Evolutionary conservation across 768 basidiomycete species (phyloP), one percentile per base, ranked within the genome.

Genomic region (Rhizopogon vesiculosus): DNA sequence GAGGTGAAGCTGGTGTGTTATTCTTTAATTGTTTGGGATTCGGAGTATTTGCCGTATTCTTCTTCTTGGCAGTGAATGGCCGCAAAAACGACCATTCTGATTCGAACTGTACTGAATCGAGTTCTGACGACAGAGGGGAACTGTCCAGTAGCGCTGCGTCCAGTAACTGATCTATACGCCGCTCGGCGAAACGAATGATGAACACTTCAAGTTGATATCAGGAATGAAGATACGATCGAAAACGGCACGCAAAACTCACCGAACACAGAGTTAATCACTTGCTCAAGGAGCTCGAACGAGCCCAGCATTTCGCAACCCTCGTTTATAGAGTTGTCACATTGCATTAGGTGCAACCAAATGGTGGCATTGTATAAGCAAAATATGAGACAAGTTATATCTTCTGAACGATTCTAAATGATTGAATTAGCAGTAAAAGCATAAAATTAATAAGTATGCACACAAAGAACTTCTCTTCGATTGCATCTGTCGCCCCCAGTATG

Each of bases 331-430:
- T 82, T 81, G 68, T 93, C 91, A 64, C 90, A 93, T 55, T 88
- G 84, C 74, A 99, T 78, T 46, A 98, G 82, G 73, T 98, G 93
- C 15, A 98, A 78, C 81, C 96, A 89, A 29, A 93, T 71, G 9
- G 91, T 92, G 18, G 85, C 81, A 69, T 99, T 99, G 72, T 93
- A 91, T 45, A 96, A 73, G 95, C 97, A 99, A 70, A 98, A 98
- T 35, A 94, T 80, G 25, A 96, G 78, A 65, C 84, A 86, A 5
- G 91, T 85, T 31, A 97, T 71, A 66, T 98, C 91, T 61, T 97
- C 93, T 19, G 89, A 80, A 59, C 83, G 85, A 63, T 74, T 85
- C 95, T 98, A 51, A 19, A 64, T 54, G 55, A 38, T 48, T 70
- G 49, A 46, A 62, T 46, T 31, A 60, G 51, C 45, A 13, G 42